Base-by-base conservation (phyloP, 2,329 filamentous ascomycete genomes). In the Trichocomaceae sp. region DNA sequence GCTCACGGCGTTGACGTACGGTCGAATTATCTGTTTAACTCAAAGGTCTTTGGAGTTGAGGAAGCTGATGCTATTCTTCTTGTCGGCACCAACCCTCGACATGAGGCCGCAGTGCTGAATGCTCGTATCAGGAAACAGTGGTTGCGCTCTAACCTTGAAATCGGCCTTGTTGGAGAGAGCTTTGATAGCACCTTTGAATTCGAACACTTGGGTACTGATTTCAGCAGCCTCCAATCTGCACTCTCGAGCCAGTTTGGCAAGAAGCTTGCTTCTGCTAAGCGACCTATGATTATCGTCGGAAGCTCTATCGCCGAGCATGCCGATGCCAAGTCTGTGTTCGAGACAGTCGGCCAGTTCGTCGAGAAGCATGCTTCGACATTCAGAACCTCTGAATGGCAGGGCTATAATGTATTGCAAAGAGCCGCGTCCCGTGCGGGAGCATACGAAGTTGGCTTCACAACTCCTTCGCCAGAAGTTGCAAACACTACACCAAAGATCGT, bases 81-180 rank as follows among this genome's bases (percentile, higher is more conserved):
- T 57, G 83, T 99, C 60, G 93, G 92, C 62, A 96, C 89, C 70
- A 99, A 99, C 78, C 88, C 93, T 41, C 85, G 93, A 63, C 90
- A 95, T 69, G 93, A 99, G 76, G 93, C 93, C 58, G 90, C 93
- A 55, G 90, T 93, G 47, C 82, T 99, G 45, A 99, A 99, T 68
- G 91, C 92, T 60, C 88, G 93, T 62, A 99, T 99, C 69, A 84
- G 93, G 67, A 99, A 99, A 80, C 91, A 96, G 73, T 99, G 92
- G 88, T 79, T 99, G 63, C 86, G 91, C 63, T 96, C 93, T 35
- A 91, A 97, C 64, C 83, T 99, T 22, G 87, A 97, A 72, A 84
- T 99, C 64, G 93, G 87, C 61, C 83, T 96, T 57, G 85, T 99
- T 62, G 93, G 93, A 60, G 88, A 96, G 77, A 76, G 85, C 39